Evolutionary conservation across 768 basidiomycete genomes (phyloP).

Genomic region (Russula abietina): DNA sequence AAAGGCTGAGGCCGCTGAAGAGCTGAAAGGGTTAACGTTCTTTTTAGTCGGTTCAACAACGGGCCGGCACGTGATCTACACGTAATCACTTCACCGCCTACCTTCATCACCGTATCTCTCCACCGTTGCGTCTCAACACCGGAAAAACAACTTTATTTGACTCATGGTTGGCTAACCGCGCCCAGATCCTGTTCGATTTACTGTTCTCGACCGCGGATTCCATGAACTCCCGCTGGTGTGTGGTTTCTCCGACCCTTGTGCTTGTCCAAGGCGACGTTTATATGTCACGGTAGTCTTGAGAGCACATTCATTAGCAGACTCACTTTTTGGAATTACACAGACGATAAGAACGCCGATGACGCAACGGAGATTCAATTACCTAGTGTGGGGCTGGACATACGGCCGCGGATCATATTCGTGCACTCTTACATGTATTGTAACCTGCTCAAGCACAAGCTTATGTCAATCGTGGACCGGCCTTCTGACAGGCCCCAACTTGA

Average conservation of each 20-base stretch:
- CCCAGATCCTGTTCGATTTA: background rate
- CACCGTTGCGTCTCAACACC: background rate
- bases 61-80: background rate
- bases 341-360: no score
- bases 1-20: background rate
- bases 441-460: background rate
- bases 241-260: background rate
- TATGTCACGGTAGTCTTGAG: background rate
- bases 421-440: conserved; percentile 4
- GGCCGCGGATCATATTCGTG: conserved; percentile 2
- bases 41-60: no score
- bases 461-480: conserved; percentile 8
- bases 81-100: no score
- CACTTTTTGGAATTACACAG: background rate
- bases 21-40: no score
- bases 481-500: conserved; percentile 4
- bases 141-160: background rate
- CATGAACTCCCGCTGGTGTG: background rate
- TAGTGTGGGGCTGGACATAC: background rate
- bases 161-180: background rate
- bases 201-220: background rate
- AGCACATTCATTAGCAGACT: background rate
- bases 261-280: background rate
- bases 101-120: no score
- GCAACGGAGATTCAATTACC: background rate